Evolutionary conservation across 1,139 yeast genomes (phyloP).

Genomic region (Saccharomyces pastorianus): DNA sequence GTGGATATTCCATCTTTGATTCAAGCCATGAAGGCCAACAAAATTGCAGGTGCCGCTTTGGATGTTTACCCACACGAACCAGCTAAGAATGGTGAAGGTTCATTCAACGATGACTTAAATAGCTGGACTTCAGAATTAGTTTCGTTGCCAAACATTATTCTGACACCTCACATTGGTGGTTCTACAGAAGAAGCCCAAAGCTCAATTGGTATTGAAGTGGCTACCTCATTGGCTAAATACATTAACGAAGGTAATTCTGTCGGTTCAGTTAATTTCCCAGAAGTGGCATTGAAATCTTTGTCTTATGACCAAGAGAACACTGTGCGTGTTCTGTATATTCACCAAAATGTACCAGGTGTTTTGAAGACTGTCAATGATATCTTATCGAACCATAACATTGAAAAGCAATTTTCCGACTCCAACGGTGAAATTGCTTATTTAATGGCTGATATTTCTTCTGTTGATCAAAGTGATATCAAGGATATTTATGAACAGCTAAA

Average conservation of each 20-base stretch:
- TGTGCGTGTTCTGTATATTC: constrained; percentile 92
- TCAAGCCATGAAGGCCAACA: constrained; percentile 85
- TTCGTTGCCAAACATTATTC: constrained; percentile 76
- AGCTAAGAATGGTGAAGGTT: constrained; percentile 85
- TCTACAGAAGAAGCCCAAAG: constrained; percentile 98
- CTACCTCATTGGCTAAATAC: constrained; percentile 75
- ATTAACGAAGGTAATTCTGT: constrained; percentile 93
- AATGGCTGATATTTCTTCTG: constrained; percentile 95
- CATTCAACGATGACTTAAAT: constrained; percentile 66
- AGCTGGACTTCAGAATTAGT: constrained; percentile 78
- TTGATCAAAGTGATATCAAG: constrained; percentile 73
- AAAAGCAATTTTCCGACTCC: constrained; percentile 94
- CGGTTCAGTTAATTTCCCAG: constrained; percentile 99
- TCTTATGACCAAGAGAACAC: constrained; percentile 81
- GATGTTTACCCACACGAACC: constrained; percentile 98
- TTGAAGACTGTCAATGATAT: constrained; percentile 94
- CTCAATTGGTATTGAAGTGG: constrained; percentile 95
- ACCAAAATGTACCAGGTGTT: constrained; percentile 98
- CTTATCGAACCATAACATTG: constrained; percentile 90
- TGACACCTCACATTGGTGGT: constrained; percentile 98
- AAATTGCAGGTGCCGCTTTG: constrained; percentile 93
- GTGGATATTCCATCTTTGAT: constrained; percentile 92
- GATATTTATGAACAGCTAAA: constrained; percentile 78
- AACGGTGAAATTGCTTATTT: constrained; percentile 93
- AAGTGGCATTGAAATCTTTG: constrained; percentile 83